Percentiles rank a stretch among this genome's conserved stretches.
phyloP scores from a whole-genome alignment of 192 early-diverging fungal genomes.

The Funneliformis mosseae region DNA sequence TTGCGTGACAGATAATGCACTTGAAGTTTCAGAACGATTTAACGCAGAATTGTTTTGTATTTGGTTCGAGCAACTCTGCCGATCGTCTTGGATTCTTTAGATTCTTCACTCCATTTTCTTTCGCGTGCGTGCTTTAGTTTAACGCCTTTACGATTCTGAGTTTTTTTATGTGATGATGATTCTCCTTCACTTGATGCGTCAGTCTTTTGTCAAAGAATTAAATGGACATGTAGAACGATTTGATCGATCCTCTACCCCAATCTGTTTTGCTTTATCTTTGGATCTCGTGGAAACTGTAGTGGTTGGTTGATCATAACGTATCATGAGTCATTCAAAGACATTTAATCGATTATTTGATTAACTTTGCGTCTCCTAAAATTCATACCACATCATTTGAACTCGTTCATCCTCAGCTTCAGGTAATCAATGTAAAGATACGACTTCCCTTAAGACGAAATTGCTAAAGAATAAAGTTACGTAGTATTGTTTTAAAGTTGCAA shows the following conservation, averaged over 20 bases:
- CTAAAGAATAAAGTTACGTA: not conserved
- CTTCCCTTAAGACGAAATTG: not conserved
- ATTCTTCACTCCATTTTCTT: not conserved
- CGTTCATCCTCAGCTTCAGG: not conserved
- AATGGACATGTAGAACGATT: not conserved
- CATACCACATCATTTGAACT: not conserved
- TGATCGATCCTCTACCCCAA: not conserved
- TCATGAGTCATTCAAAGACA: not conserved
- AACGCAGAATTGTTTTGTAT: not conserved
- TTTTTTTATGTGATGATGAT: not conserved
- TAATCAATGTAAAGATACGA: not conserved
- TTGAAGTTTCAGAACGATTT: not conserved
- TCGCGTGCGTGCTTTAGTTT: not conserved
- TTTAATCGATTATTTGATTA: not conserved
- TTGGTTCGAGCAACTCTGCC: not conserved
- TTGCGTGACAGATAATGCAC: not conserved
- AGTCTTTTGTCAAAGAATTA: not conserved
- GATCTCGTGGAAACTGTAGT: not conserved
- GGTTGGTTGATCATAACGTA: not conserved
- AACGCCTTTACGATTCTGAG: not conserved
- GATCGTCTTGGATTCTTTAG: not conserved
- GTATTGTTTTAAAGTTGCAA: not conserved
- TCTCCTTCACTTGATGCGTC: not conserved
- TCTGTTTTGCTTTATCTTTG: not conserved
- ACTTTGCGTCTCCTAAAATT: not conserved